Conservation (phyloP, 345 rosid genomes). For the Carallia brachiata region DNA sequence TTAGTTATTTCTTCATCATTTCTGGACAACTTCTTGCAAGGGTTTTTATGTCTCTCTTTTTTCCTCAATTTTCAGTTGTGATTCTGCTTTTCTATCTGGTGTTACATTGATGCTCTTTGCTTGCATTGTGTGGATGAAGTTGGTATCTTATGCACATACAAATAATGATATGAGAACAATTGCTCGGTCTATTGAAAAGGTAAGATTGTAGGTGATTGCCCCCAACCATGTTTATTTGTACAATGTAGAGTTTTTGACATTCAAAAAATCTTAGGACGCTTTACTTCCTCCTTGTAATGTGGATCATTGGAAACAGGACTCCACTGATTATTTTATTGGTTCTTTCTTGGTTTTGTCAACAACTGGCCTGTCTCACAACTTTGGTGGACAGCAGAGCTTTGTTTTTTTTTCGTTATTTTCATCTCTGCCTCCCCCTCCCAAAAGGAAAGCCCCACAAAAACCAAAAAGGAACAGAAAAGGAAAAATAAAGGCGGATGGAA, state of each 20-base stretch:
- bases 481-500: neutral
- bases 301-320: too few species aligned
- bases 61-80: slow-evolving; percentile 59
- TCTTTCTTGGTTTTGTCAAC: too few species aligned
- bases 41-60: neutral
- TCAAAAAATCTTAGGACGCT: too few species aligned
- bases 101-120: slow-evolving; percentile 87
- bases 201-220: slow-evolving; percentile 13
- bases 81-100: slow-evolving; percentile 85
- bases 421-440: too few species aligned
- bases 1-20: neutral
- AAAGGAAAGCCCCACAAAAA: neutral
- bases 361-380: too few species aligned
- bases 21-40: neutral
- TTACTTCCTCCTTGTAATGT: too few species aligned
- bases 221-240: too few species aligned
- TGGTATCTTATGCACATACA: slow-evolving; percentile 94
- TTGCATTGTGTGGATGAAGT: slow-evolving; percentile 93
- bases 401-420: neutral
- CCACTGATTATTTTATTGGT: too few species aligned
- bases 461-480: neutral
- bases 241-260: too few species aligned
- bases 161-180: slow-evolving; percentile 75
- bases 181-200: slow-evolving; percentile 64
- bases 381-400: neutral